phyloP scores from a whole-genome alignment of 2,329 filamentous ascomycete genomes.

The Dendryphion nanum region DNA sequence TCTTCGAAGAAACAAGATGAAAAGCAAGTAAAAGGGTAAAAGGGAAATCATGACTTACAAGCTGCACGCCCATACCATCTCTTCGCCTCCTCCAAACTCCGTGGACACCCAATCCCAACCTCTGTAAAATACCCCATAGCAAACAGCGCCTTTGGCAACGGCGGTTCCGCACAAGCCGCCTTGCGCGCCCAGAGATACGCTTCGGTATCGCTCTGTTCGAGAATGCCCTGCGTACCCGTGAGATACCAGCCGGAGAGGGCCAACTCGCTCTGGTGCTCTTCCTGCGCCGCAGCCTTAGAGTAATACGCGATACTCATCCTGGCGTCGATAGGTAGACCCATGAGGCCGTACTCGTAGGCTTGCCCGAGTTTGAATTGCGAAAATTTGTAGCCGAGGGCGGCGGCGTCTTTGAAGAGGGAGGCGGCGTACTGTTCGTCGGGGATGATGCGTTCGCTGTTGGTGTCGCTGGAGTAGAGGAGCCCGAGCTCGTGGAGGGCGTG shows the following conservation, averaged over 20 bases:
- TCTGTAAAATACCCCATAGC: conserved; percentile 98
- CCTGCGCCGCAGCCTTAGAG: conserved; percentile 82
- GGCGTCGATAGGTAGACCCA: conserved; percentile 81
- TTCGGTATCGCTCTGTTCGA: conserved; percentile 91
- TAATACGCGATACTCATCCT: conserved; percentile 92
- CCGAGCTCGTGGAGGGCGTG: conserved; percentile 90
- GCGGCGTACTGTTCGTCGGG: conserved; percentile 79
- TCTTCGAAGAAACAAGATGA: not conserved
- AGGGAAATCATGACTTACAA: conserved; percentile 62
- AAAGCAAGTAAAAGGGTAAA: too few species aligned
- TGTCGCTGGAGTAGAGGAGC: conserved; percentile 62
- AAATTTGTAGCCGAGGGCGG: conserved; percentile 89
- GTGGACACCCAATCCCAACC: conserved; percentile 82
- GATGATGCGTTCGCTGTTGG: conserved; percentile 63
- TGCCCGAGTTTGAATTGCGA: conserved; percentile 87
- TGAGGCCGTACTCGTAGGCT: conserved; percentile 83
- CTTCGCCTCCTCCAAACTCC: conserved; percentile 91
- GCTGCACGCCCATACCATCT: conserved; percentile 98
- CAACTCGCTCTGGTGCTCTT: conserved; percentile 86
- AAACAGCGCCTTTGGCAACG: conserved; percentile 88
- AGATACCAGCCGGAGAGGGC: conserved; percentile 71
- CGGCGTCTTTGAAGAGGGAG: conserved; percentile 80
- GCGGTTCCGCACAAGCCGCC: conserved; percentile 74
- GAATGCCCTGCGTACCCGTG: conserved; percentile 81
- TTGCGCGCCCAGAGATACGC: conserved; percentile 97